Conservation (phyloP, 495 filamentous ascomycete genomes). For the Neurospora discreta region DNA sequence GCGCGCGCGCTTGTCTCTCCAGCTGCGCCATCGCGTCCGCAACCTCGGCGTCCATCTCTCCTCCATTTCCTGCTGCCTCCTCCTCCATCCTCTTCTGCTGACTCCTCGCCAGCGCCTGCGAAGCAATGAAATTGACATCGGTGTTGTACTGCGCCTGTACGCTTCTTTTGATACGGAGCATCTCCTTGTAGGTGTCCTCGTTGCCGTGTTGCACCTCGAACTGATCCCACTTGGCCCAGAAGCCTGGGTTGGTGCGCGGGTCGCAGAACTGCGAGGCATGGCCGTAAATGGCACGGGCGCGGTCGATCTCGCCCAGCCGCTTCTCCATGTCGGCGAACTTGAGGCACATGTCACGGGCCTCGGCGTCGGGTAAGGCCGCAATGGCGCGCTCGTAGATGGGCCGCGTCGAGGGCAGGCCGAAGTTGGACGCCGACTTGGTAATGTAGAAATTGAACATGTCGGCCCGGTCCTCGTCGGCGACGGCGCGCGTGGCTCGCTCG, state of each 20-base stretch:
- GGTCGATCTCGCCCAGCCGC: constrained; percentile 89
- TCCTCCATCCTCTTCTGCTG: constrained; percentile 46
- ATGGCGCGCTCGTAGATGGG: constrained; percentile 96
- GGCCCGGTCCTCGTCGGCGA: constrained; percentile 85
- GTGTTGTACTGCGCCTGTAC: constrained; percentile 98
- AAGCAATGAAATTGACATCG: constrained; percentile 97
- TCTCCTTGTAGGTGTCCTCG: constrained; percentile 98
- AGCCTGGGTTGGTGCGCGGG: constrained; percentile 74
- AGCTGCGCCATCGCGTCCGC: constrained; percentile 84
- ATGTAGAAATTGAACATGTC: constrained; percentile 99
- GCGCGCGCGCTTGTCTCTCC: constrained; percentile 80
- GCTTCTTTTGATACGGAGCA: constrained; percentile 94
- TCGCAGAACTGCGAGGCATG: constrained; percentile 97
- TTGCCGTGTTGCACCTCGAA: constrained; percentile 98
- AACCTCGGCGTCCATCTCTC: constrained; percentile 40
- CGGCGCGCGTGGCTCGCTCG: constrained; percentile 89
- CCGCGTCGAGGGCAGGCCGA: constrained; percentile 89
- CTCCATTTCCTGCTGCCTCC: constrained; percentile 6
- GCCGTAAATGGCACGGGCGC: constrained; percentile 87
- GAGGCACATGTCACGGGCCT: constrained; percentile 95
- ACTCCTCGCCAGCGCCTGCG: constrained; percentile 78
- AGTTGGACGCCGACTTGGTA: constrained; percentile 96
- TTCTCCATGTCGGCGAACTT: constrained; percentile 99
- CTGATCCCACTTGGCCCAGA: constrained; percentile 94
- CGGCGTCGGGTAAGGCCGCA: constrained; percentile 78